phyloP scores from a whole-genome alignment of 768 basidiomycete genomes.

The Amanita muscaria region DNA sequence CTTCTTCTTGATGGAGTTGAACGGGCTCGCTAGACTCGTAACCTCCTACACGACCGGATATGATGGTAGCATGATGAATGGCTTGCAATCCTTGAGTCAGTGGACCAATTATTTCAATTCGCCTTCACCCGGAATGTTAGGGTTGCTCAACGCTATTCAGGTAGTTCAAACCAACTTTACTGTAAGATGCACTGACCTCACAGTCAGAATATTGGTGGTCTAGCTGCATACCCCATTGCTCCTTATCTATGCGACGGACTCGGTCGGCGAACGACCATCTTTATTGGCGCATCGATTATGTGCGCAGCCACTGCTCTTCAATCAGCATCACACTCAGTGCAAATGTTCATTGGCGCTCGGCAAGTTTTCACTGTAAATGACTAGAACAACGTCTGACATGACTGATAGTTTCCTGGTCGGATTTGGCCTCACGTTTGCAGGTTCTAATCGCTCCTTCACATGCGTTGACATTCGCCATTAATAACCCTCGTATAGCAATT shows the following conservation, averaged over 20 bases:
- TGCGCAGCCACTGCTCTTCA: slow-evolving; percentile 48
- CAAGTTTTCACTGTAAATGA: slow-evolving; percentile 15
- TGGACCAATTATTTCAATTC: slow-evolving; percentile 47
- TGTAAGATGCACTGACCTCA: not conserved
- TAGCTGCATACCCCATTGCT: slow-evolving; percentile 53
- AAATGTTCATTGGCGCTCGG: slow-evolving; percentile 64
- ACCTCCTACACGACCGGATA: slow-evolving; percentile 57
- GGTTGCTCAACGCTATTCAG: slow-evolving; percentile 57
- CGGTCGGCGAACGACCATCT: slow-evolving; percentile 50
- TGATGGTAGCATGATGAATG: slow-evolving; percentile 59
- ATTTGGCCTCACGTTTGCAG: slow-evolving; percentile 57
- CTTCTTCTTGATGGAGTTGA: slow-evolving; percentile 43
- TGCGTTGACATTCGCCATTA: too few species aligned
- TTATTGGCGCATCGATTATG: slow-evolving; percentile 54
- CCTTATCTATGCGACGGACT: slow-evolving; percentile 56
- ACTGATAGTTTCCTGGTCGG: slow-evolving; percentile 44
- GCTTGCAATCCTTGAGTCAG: slow-evolving; percentile 46
- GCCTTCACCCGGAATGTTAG: slow-evolving; percentile 39
- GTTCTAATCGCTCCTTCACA: slow-evolving; percentile 21
- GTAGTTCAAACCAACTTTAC: slow-evolving; percentile 18
- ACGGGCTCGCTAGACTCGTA: slow-evolving; percentile 53
- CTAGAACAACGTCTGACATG: not conserved
- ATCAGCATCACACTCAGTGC: slow-evolving; percentile 47
- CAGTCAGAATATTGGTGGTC: slow-evolving; percentile 46
- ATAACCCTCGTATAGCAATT: too few species aligned